Base-by-base conservation (phyloP, 345 rosid species). In the Ceriops zippeliana region DNA sequence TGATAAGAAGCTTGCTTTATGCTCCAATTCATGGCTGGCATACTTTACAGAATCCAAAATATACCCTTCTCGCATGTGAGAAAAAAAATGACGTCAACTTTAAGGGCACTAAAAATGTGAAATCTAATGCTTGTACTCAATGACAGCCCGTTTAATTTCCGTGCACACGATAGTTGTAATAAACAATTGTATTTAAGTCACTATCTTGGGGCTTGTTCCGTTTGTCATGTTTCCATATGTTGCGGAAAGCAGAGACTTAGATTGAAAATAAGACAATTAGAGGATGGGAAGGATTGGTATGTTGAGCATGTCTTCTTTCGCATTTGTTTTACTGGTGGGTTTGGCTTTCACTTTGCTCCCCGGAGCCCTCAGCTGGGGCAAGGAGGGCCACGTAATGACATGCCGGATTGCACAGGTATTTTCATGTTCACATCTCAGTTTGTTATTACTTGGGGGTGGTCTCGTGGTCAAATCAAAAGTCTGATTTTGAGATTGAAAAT, bases 331-430 rank as follows among this genome's bases (percentile, higher is more conserved):
- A 63, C 68, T 78, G 28, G 51, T 76, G 51, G 54, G 64, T 22
- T 42, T 86, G 75, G 77, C 78, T 73, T 73, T 63, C 57, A 62
- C 74, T 67, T 71, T 79, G 9, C 63, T 76, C 63, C 78, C 87
- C 16, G 80, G 74, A 37, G 82, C 85, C 49, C 72, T 52, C 7
- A 78, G 91, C 21, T 93, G 98, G 98, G 88, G 98, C 79, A 93
- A 89, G 79, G 98, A 93, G 80, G 98, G 97, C 68, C 98, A 93
- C 73, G 42, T 84, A 27, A 83, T 89, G 78, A 89, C 96, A 35
- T 93, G 97, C 69, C 83, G 88, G 74, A 88, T 93, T 42, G 97
- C 98, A 4, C 95, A 89, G 89, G 97, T 93, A 79, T 13, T 42
- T 17, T 11, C 49, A 13, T 22, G 59, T 26, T 54, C 27, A 54